Evolutionary conservation across 2,329 filamentous ascomycete genomes (phyloP).

Genomic region (Metarhizium album): DNA sequence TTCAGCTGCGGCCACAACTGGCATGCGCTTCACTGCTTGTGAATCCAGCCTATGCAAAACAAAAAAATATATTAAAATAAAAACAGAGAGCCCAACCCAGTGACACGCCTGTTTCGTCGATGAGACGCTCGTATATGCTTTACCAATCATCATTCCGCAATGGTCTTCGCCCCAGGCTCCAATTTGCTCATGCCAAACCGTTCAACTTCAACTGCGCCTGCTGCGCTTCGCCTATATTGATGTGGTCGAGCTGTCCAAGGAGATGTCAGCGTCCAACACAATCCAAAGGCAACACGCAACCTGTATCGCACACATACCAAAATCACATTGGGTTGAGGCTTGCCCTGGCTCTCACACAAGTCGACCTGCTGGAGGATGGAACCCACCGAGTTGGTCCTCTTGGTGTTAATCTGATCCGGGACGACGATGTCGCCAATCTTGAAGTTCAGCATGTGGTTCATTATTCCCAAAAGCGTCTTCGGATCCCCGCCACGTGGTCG

Average conservation of each 20-base stretch:
- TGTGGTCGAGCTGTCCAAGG: constrained; percentile 29
- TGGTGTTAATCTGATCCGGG: constrained; percentile 19
- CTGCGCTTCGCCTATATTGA: constrained; percentile 29
- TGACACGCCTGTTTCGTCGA: neutral
- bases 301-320: constrained; percentile 16
- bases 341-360: constrained; percentile 16
- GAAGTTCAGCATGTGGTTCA: constrained; percentile 28
- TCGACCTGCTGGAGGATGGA: constrained; percentile 19
- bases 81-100: too few relatives aligned
- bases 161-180: too few relatives aligned
- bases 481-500: constrained; percentile 39
- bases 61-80: too few relatives aligned
- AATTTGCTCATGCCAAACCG: constrained; percentile 15
- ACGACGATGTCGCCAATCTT: constrained; percentile 23
- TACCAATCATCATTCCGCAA: neutral
- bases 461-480: constrained; percentile 31
- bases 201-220: constrained; percentile 28
- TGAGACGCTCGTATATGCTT: neutral
- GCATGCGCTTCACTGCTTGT: too few relatives aligned
- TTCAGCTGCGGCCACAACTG: too few relatives aligned
- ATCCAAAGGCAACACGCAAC: neutral
- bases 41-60: too few relatives aligned
- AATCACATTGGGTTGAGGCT: constrained; percentile 19
- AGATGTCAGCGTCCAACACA: constrained; percentile 9
- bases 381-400: constrained; percentile 23